Percentiles rank a stretch among this genome's conserved stretches.
phyloP scores from a whole-genome alignment of 2,329 filamentous ascomycete genomes.

The Colletotrichum sp. region DNA sequence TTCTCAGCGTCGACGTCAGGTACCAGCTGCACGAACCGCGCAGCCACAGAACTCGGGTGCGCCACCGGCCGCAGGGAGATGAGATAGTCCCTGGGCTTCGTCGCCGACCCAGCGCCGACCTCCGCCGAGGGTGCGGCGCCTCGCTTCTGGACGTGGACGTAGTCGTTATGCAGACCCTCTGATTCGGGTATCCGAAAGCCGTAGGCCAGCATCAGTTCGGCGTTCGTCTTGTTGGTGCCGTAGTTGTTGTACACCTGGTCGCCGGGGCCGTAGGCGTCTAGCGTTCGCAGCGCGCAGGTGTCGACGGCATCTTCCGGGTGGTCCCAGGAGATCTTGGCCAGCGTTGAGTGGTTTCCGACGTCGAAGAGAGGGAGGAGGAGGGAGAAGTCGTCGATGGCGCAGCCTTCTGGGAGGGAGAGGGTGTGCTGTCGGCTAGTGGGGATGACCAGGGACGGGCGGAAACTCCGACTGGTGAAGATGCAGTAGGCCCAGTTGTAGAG shows the following conservation, averaged over 20 bases:
- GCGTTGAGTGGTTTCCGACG: slow-evolving; percentile 72
- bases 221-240: slow-evolving; percentile 72
- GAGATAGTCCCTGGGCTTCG: slow-evolving; percentile 46
- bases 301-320: slow-evolving; percentile 40
- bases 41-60: slow-evolving; percentile 53
- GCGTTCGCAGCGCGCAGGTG: slow-evolving; percentile 50
- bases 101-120: slow-evolving; percentile 18
- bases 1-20: slow-evolving; percentile 26
- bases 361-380: slow-evolving; percentile 75
- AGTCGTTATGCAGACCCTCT: slow-evolving; percentile 60
- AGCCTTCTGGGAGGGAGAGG: slow-evolving; percentile 39
- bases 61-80: slow-evolving; percentile 56
- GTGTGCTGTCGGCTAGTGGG: slow-evolving; percentile 31
- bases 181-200: slow-evolving; percentile 62
- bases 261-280: slow-evolving; percentile 39
- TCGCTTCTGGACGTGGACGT: slow-evolving; percentile 60
- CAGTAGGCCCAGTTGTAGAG: slow-evolving; percentile 70
- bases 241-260: slow-evolving; percentile 74
- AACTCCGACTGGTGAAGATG: slow-evolving; percentile 70
- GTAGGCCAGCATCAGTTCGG: slow-evolving; percentile 69
- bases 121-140: slow-evolving; percentile 27
- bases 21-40: slow-evolving; percentile 41
- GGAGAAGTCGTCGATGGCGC: slow-evolving; percentile 64
- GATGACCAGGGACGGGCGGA: slow-evolving; percentile 64
- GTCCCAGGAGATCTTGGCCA: slow-evolving; percentile 65